phyloP scores from a whole-genome alignment of 1,284 basidiomycete species.

The Volvariella volvacea region DNA sequence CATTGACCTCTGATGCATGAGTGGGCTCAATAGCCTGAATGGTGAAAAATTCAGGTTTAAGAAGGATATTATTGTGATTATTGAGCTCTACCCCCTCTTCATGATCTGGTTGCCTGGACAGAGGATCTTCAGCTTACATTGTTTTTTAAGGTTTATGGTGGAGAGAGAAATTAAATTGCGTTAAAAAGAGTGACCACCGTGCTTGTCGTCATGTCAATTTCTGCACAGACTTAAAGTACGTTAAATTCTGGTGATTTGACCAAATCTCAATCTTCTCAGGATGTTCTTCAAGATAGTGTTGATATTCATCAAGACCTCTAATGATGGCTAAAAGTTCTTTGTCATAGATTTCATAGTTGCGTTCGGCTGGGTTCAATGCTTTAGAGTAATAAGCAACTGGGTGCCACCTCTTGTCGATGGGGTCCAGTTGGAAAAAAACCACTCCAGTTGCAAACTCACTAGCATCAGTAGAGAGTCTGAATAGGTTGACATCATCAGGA shows the following conservation, averaged over 20 bases:
- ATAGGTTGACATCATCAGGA: slow-evolving; percentile 13
- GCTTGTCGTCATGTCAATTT: slow-evolving; percentile 32
- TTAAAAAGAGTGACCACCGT: slow-evolving; percentile 29
- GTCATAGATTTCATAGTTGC: slow-evolving; percentile 24
- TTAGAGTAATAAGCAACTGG: slow-evolving; percentile 19
- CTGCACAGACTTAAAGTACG: slow-evolving; percentile 28
- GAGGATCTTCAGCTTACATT: slow-evolving; percentile 27
- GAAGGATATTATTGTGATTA: slow-evolving; percentile 21
- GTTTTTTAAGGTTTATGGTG: slow-evolving; percentile 28
- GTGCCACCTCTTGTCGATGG: slow-evolving; percentile 13
- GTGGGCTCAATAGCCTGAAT: neutral
- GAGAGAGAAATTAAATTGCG: slow-evolving; percentile 29
- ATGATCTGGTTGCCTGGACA: slow-evolving; percentile 32
- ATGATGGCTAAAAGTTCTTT: slow-evolving; percentile 34
- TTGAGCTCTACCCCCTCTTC: slow-evolving; percentile 18
- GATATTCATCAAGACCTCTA: slow-evolving; percentile 28
- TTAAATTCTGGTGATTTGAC: slow-evolving; percentile 38
- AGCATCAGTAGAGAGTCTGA: slow-evolving; percentile 20
- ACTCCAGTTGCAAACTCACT: slow-evolving; percentile 22
- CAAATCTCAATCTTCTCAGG: slow-evolving; percentile 19
- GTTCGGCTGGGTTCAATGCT: slow-evolving; percentile 14
- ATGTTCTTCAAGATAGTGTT: slow-evolving; percentile 27
- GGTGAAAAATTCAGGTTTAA: slow-evolving; percentile 16
- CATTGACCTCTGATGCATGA: neutral
- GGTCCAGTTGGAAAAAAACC: slow-evolving; percentile 17